Evolutionary conservation across 257 asterid species (phyloP).

Genomic region (Buddleja alternifolia): DNA sequence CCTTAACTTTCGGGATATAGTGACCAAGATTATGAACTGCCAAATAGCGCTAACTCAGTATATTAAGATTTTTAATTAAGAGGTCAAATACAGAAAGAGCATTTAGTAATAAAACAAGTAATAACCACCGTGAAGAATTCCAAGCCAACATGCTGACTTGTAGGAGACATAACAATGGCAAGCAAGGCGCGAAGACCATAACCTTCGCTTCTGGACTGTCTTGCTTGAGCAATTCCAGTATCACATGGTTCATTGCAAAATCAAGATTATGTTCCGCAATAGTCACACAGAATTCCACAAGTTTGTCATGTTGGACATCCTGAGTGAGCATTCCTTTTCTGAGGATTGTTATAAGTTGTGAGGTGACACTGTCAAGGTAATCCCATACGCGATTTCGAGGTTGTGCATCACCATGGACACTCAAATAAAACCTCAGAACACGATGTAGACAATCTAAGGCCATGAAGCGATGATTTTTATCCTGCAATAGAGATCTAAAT

Average conservation of each 20-base stretch:
- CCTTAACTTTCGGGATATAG: constrained; percentile 95
- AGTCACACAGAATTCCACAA: constrained; percentile 95
- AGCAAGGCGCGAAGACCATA: constrained; percentile 98
- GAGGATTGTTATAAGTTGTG: constrained; percentile 90
- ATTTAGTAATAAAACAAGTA: constrained; percentile 27
- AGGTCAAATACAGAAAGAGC: constrained; percentile 24
- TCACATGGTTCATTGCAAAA: constrained; percentile 94
- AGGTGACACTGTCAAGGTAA: constrained; percentile 95
- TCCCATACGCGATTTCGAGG: constrained; percentile 98
- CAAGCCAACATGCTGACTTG: constrained; percentile 90
- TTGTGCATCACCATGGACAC: constrained; percentile 92
- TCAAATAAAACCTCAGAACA: constrained; percentile 89
- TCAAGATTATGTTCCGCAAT: constrained; percentile 99
- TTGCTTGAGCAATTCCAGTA: constrained; percentile 93
- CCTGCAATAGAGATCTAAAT: constrained; percentile 55
- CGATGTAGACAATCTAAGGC: constrained; percentile 98
- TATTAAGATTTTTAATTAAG: constrained; percentile 24
- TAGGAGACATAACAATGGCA: constrained; percentile 97
- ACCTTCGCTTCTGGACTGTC: constrained; percentile 99
- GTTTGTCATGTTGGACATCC: constrained; percentile 98
- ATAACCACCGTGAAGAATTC: constrained; percentile 93
- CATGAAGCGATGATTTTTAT: constrained; percentile 98
- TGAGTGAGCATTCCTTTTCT: constrained; percentile 96
- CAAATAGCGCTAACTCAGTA: constrained; percentile 36
- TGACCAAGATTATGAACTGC: constrained; percentile 96